Evolutionary conservation across 2,329 filamentous ascomycete genomes (phyloP).

Genomic region (Trichoderma polysporum): DNA sequence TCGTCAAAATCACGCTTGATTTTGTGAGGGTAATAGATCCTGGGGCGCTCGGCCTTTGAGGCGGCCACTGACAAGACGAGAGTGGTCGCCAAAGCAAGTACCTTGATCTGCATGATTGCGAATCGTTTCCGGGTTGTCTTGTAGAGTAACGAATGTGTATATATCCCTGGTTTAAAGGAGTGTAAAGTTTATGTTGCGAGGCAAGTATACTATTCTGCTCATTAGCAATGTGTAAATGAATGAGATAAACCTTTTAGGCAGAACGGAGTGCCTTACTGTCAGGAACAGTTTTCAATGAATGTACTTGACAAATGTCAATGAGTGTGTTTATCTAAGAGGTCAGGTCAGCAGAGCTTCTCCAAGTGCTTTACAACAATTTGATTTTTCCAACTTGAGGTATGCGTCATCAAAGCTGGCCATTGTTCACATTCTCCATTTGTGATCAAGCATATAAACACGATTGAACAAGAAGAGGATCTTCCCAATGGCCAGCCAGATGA

Average conservation of each 20-base stretch:
- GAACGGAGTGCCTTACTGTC: constrained; percentile 42
- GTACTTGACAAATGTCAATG: constrained; percentile 60
- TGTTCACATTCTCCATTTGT: neutral
- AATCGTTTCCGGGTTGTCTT: constrained; percentile 12
- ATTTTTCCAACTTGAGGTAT: neutral
- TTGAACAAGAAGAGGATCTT: neutral
- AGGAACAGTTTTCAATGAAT: constrained; percentile 53
- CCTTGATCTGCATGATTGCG: constrained; percentile 50
- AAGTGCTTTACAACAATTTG: neutral
- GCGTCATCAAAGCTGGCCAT: neutral
- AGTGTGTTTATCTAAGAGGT: constrained; percentile 39
- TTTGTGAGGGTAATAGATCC: constrained; percentile 58
- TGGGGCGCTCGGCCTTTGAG: constrained; percentile 47
- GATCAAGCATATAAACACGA: neutral
- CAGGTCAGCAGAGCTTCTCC: neutral
- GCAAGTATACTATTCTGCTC: constrained; percentile 17
- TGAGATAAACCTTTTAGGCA: neutral
- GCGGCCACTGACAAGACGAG: constrained; percentile 48
- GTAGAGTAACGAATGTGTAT: constrained; percentile 25
- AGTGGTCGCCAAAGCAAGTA: constrained; percentile 48
- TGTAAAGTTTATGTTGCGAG: constrained; percentile 6
- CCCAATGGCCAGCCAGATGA: neutral
- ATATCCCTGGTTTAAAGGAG: constrained; percentile 21
- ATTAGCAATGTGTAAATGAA: neutral
- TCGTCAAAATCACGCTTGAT: constrained; percentile 50